Evolutionary conservation across 805 yeast genomes (phyloP).

Genomic region (Candida multigemmis): DNA sequence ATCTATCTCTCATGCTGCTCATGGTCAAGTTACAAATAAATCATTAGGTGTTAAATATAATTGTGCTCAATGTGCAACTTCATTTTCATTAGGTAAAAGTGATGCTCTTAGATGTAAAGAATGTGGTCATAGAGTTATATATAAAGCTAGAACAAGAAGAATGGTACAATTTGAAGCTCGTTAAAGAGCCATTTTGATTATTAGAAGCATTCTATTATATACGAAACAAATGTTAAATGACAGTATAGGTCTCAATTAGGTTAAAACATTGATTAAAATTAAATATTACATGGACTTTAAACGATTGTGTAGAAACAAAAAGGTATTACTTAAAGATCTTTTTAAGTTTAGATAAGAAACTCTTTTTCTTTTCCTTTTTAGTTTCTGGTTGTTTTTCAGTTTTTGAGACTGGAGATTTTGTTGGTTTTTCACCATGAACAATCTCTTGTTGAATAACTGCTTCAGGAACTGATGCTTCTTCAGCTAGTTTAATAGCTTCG

Average conservation of each 20-base stretch:
- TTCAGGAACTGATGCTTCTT: no score
- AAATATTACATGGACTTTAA: no score
- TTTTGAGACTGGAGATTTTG: slow-evolving; percentile 6
- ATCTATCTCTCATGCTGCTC: slow-evolving; percentile 65
- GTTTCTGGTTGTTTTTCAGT: slow-evolving; percentile 3
- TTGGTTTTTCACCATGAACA: slow-evolving; percentile 6
- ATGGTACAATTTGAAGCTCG: slow-evolving; percentile 59
- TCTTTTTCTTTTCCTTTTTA: slow-evolving; percentile 24
- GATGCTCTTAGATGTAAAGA: slow-evolving; percentile 98
- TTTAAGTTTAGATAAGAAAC: slow-evolving; percentile 29
- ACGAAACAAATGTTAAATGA: no score
- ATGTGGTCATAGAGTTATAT: slow-evolving; percentile 95
- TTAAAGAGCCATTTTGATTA: slow-evolving; percentile 6
- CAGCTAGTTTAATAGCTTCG: slow-evolving; percentile 26
- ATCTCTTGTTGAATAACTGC: no score
- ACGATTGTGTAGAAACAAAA: no score
- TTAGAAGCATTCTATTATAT: not conserved
- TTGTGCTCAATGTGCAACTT: slow-evolving; percentile 94
- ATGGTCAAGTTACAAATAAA: slow-evolving; percentile 59
- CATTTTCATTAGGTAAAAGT: slow-evolving; percentile 77
- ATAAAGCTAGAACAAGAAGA: slow-evolving; percentile 95
- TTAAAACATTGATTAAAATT: no score
- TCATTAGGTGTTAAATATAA: slow-evolving; percentile 84
- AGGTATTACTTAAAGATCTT: slow-evolving; percentile 22
- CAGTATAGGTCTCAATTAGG: no score